Evolutionary conservation across 306 rosid genomes (phyloP), one percentile per base, ranked within the genome.

Genomic region (Alnus glutinosa): DNA sequence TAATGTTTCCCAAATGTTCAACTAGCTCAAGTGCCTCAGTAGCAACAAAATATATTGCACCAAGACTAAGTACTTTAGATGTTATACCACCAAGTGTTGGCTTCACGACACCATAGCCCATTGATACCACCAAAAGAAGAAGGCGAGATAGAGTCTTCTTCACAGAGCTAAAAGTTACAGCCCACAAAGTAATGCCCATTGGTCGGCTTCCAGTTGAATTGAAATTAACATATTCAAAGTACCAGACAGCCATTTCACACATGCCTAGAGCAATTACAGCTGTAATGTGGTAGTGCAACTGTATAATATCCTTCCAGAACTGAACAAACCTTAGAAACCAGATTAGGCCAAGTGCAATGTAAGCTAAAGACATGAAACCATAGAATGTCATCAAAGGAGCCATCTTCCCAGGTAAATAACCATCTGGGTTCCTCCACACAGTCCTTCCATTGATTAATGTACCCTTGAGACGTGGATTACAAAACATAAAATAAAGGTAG

Each of bases 161-260:
- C 37, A 92, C 94, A 8, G 91, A 88, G 54, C 90, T 94, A 61
- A 91, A 89, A 4, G 97, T 92, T 30, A 91, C 98, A 7, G 97
- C 97, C 98, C 98, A 94, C 49, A 92, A 66, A n/a, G 98, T 92
- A 82, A 94, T 86, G 42, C 86, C 96, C 93, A 94, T 94, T 3
- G 98, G 98, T 85, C 98, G 91, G 30, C 78, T 79, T 68, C 97
- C 96, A 48, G 97, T 94, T 9, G 93, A 88, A 87, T 94, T 94
- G 79, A 94, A 90, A 76, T 94, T 94, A 47, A 84, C 92, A 79
- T 92, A 94, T 88, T 94, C 98, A 69, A 92, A 94, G 82, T 94
- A 94, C 98, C 98, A 94, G 4, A 94, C 89, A 46, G 94, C 97
- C 97, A 90, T 92, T 88, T 94, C 98, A 28, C 97, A 92, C 98